Evolutionary conservation across 208 protist genomes (phyloP), one percentile per base, ranked within the genome.

Genomic region (Balamuthia mandrillaris): DNA sequence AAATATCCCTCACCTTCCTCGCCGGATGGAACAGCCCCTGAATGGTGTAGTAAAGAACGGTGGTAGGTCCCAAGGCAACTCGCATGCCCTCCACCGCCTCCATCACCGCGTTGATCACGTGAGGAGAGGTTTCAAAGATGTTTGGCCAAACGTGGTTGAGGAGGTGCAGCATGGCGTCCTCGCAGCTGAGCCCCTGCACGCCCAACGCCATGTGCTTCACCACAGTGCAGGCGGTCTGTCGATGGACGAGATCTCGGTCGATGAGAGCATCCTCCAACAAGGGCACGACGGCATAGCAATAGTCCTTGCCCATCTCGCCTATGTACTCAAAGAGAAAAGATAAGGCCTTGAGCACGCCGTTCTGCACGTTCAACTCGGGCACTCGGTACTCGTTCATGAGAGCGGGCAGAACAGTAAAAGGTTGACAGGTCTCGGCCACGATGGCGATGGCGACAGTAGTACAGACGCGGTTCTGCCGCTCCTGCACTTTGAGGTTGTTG

Each of bases 291-390:
- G 97, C 93, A 85, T 98, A 99, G 29, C 99, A 95, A 91, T 99
- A 99, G 90, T 99, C 98, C 86, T 96, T 97, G 42, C 95, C 96
- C 54, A 97, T 96, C 10, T 96, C 87, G 16, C 98, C 98, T 89
- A 99, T 99, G 56, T 97, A 98, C 88, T 99, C 98, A 89, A 99
- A 99, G 31, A 99, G 92, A 91, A 99, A 99, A 31, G 96, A 97
- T 12, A 99, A 89, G 37, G 66, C 81, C 61, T 86, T 86, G 63
- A 90, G 61, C 14, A 87, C 81, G 49, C 95, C 94, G 89, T 97
- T 96, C 85, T 98, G 96, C 41, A 99, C 96, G 89, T 98, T 98
- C 21, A 98, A 93, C 88, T 99, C 98, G 29, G 98, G 98, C 18
- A 99, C 95, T 81, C 96, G 93, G 89, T 99, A 99, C 93, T 99